Evolutionary conservation across 768 basidiomycete genomes (phyloP), one percentile per base, ranked within the genome.

Genomic region (Suillus cothurnatus): DNA sequence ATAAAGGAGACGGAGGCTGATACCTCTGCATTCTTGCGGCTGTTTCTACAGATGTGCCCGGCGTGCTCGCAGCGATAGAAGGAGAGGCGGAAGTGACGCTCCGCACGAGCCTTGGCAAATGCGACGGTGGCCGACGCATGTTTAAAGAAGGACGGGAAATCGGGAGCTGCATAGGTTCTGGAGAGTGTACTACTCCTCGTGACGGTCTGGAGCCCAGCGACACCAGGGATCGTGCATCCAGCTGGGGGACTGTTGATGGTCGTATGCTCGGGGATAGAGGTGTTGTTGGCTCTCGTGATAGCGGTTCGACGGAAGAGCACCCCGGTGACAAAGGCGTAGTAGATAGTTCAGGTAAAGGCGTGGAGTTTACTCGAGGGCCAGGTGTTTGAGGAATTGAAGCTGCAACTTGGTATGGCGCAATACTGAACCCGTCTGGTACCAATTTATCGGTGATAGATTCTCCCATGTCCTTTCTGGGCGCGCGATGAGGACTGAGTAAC

Each of bases 401-500:
- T 57, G n/a, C 56, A 17, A 23, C n/a, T 36, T n/a, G 34, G 34
- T 38, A 57, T 57, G 56, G 15, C 15, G 8, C 36, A 57, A 7
- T 17, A 38, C 23, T 57, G 12, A 17, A 26, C 2, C 23, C 17
- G 9, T 26, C 26, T 38, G 15, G 4, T 31, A 31, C 28, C 4
- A 17, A 32, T 21, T 32, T 53, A 32, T 53, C 15, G 3, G 34
- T 36, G 14, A 23, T 57, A n/a, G 36, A 57, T 23, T 36, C 34
- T 9, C 36, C 34, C 4, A 26, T 57, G n/a, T 36, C 56, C 34
- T 57, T 57, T n/a, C 56, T 56, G 43, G 8, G 69, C 49, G 72
- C 68, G 62, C 70, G 77, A 65, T 88, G 80, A 4, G 90, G 87
- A 64, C 84, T 87, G 32, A 91, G 79, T 19, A 92, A 79, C 11